Base-by-base conservation (phyloP, 2,329 filamentous ascomycete genomes). In the Fusarium verrucosum region DNA sequence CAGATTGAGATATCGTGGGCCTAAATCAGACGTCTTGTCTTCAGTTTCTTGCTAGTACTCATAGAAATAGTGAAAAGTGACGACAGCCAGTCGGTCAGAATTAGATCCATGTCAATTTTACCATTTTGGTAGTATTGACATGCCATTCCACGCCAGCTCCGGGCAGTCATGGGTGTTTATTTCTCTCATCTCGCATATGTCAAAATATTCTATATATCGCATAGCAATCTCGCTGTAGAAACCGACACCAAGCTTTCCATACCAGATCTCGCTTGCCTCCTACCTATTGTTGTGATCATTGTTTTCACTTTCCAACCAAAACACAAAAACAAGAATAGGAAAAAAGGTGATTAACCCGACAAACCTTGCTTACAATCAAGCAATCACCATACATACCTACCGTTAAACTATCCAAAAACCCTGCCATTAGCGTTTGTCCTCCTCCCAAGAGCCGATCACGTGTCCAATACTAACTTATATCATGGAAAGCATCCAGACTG, bases 171-270 rank as follows among this genome's bases (percentile, higher is more conserved):
- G 44, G 33, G 19, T 32, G 37, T 30, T 50, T 58, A 49, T 38
- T 53, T 50, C n/a, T 40, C 32, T 56, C 52, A 66, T 66, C 45
- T 65, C 62, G 62, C 50, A 25, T 63, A 50, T 25, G 40, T 45
- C 32, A 63, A 23, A 53, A n/a, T 20, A 35, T 65, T 25, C 46
- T 50, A 41, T 42, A 46, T 50, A 62, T 62, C 47, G 42, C n/a
- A 50, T 7, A 37, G 51, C 36, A 66, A 66, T 65, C 62, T 66
- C 62, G 47, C 23, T 35, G 30, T 14, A 22, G 26, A 62, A 59
- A 66, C 56, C 47, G n/a, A 37, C 30, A 49, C 20, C 50, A 40
- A 50, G 40, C 50, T 49, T 35, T 52, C n/a, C n/a, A n/a, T n/a
- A 23, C 23, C 10, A 66, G 63, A 66, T 66, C 58, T 66, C 52